phyloP scores from a whole-genome alignment of 345 rosid genomes.

The Rubroshorea leprosula region DNA sequence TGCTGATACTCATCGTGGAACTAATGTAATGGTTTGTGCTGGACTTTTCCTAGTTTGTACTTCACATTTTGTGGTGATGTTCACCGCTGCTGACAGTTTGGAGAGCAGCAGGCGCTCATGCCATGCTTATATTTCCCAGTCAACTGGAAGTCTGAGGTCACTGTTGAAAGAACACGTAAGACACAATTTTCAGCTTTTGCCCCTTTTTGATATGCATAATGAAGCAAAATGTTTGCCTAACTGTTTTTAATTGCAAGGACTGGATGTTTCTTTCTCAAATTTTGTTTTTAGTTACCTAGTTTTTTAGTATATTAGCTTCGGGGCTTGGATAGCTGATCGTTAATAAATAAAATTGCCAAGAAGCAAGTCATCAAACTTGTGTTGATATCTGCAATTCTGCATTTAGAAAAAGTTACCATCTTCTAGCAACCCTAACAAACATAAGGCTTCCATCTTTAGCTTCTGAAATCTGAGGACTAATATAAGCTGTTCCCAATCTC shows the following conservation, averaged over 20 bases:
- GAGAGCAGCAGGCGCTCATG: slow-evolving; percentile 41
- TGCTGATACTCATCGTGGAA: not conserved
- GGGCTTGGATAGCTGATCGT: not conserved
- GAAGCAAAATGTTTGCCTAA: not conserved
- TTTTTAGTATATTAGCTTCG: not conserved
- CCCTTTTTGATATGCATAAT: not conserved
- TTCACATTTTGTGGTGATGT: slow-evolving; percentile 88
- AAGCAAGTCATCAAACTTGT: too few relatives aligned
- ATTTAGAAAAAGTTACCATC: too few relatives aligned
- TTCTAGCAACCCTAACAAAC: too few relatives aligned
- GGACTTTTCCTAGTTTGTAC: slow-evolving; percentile 55
- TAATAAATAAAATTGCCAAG: not conserved
- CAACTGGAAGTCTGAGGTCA: slow-evolving; percentile 82
- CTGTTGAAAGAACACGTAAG: slow-evolving; percentile 81
- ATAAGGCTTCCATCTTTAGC: too few relatives aligned
- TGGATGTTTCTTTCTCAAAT: not conserved
- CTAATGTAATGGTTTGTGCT: slow-evolving; percentile 10
- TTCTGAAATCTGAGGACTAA: not conserved
- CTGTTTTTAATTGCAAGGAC: not conserved
- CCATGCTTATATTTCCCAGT: slow-evolving; percentile 77
- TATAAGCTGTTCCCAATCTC: slow-evolving; percentile 1
- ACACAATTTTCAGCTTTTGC: slow-evolving; percentile 8
- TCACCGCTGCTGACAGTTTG: slow-evolving; percentile 39
- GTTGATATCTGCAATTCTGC: too few relatives aligned
- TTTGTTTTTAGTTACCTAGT: not conserved